These are phyloP conservation scores for Aspergillus neotritici DNA, from an alignment of 2,329 filamentous ascomycete species.

Conservation along the genomic window DNA sequence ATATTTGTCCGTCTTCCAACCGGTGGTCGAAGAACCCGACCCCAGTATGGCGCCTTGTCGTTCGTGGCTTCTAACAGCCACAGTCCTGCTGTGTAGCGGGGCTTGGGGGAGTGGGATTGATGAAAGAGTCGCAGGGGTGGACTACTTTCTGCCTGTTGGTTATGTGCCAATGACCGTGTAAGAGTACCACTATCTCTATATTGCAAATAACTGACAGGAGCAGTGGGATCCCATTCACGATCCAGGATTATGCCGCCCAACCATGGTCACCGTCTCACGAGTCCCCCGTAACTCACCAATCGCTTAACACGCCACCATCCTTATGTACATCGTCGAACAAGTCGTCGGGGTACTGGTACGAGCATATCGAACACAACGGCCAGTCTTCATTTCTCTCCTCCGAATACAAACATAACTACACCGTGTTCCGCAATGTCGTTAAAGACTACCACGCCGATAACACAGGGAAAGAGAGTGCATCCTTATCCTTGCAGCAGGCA, in stretches of 20 bases:
- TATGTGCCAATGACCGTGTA: conserved; percentile 7
- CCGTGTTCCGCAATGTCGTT: conserved; percentile 34
- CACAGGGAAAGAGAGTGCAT: conserved; percentile 26
- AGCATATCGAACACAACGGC: conserved; percentile 24
- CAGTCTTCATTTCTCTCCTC: conserved; percentile 23
- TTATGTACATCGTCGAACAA: conserved; percentile 4
- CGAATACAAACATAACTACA: conserved; percentile 24
- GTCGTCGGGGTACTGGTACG: conserved; percentile 23
- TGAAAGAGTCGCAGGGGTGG: no score
- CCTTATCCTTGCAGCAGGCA: conserved; percentile 25
- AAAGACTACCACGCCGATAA: conserved; percentile 30
- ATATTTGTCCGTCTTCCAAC: no score
- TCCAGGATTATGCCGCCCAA: conserved; percentile 12
- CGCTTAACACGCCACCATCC: not conserved
- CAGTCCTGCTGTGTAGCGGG: no score
- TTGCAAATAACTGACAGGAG: not conserved
- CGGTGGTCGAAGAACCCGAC: no score
- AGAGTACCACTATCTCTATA: conserved; percentile 1
- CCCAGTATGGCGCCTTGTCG: no score
- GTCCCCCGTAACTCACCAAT: conserved; percentile 8
- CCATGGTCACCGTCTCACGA: conserved; percentile 13
- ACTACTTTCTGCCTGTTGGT: not conserved
- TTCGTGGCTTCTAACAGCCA: no score
- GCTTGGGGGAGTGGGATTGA: no score
- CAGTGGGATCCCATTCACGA: conserved; percentile 18